Evolutionary conservation across 2,329 filamentous ascomycete species (phyloP), one percentile per base, ranked within the genome.

Genomic region (Trichophyton verrucosum): DNA sequence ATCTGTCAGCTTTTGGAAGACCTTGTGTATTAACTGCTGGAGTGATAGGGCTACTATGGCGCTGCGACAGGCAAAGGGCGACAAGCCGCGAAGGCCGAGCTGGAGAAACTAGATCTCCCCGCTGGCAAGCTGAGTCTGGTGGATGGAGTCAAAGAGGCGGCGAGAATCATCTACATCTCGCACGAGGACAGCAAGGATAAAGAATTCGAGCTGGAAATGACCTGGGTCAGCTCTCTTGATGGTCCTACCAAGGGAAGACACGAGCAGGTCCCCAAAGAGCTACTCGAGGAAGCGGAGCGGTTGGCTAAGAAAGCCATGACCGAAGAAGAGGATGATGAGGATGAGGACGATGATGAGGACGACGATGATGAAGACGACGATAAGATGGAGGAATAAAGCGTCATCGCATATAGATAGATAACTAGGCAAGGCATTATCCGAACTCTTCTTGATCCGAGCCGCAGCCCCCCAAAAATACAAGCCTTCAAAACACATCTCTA

Each of bases 101-200:
- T 99, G 64, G 94, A 99, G 83, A 99, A 99, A 82, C 82, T 99
- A 62, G 90, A 97, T 74, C 83, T 99, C 62, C 81, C 85, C 60
- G 86, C 86, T 9, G 87, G 85, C 60, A 86, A 82, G 57, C 82
- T 97, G 60, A 88, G 86, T 64, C 80, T 99, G 62, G 80, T 87
- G 71, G 86, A 97, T 71, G 94, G 87, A 58, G 89, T 99, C 71
- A 96, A 95, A 81, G 89, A 97, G 80, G 94, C 94, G 38, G 94
- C 94, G 61, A 82, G 91, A 64, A 99, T 99, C 76, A 97, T 99
- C 76, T 95, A 96, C 74, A 85, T 96, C 63, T 91, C 92, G 57
- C 94, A 99, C 73, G 94, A 97, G 75, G 94, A 99, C 75, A 97
- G 92, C 81, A 97, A 97, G 80, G 94, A 97, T 78, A 99, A 99